Conservation (phyloP, 768 basidiomycete species). For the Tricholomella constricta region DNA sequence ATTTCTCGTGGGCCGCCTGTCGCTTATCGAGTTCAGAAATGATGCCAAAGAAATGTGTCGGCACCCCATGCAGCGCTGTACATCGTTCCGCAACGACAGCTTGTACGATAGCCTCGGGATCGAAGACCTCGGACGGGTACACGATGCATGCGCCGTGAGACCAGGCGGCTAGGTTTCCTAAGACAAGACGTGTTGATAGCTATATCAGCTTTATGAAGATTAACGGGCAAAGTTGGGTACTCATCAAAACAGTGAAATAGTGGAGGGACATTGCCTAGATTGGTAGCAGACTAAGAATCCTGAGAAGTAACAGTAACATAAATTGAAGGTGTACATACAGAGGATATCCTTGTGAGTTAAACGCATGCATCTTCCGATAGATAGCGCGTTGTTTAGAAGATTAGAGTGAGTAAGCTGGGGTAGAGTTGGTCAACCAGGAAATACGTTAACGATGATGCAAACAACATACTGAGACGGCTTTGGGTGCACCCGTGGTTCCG, state of each 20-base stretch:
- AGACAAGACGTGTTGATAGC: constrained; percentile 60
- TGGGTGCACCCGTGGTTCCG: constrained; percentile 80
- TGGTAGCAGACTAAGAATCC: background rate
- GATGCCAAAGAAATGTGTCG: constrained; percentile 82
- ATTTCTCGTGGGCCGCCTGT: constrained; percentile 40
- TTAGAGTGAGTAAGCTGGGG: constrained; percentile 76
- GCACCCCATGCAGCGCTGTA: constrained; percentile 82
- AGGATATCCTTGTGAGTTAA: constrained; percentile 66
- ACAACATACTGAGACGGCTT: constrained; percentile 73
- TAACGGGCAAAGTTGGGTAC: constrained; percentile 34
- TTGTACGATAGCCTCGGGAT: constrained; percentile 69
- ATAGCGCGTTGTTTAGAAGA: constrained; percentile 75
- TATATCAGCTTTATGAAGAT: constrained; percentile 3
- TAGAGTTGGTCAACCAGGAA: background rate
- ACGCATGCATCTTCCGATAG: constrained; percentile 71
- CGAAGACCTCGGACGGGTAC: constrained; percentile 68
- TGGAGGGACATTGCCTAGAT: constrained; percentile 77
- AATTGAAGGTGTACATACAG: constrained; percentile 47
- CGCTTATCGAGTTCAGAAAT: constrained; percentile 66
- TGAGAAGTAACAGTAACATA: background rate
- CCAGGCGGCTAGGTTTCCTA: constrained; percentile 83
- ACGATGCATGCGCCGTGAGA: constrained; percentile 72
- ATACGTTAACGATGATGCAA: background rate
- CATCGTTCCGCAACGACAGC: constrained; percentile 69
- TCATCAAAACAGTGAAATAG: constrained; percentile 90